These are phyloP conservation scores for Fagopyrum homotropicum DNA, from an alignment of 148 eudicot species.

Conservation along the genomic window DNA sequence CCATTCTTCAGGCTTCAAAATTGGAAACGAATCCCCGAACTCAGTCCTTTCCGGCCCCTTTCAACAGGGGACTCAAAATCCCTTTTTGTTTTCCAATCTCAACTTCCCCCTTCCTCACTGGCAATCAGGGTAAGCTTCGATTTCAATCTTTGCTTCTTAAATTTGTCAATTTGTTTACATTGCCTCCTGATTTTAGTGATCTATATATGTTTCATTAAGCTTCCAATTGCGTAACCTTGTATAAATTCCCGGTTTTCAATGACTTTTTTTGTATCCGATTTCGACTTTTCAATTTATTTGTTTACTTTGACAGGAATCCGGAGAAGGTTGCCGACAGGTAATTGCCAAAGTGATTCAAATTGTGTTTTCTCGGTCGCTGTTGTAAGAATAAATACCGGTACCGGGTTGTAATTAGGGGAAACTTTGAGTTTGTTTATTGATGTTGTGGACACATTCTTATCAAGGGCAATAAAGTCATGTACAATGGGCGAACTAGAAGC, in stretches of 20 bases:
- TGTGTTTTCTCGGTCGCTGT: background rate
- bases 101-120: too few relatives aligned
- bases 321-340: conserved; percentile 38
- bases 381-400: background rate
- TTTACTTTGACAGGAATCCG: conserved; percentile 33
- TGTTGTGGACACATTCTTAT: conserved; percentile 64
- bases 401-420: background rate
- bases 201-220: too few relatives aligned
- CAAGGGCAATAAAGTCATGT: conserved; percentile 71
- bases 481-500: conserved; percentile 81
- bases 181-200: too few relatives aligned
- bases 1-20: too few relatives aligned
- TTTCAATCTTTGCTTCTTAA: too few relatives aligned
- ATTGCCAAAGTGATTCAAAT: conserved; percentile 44
- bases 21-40: too few relatives aligned
- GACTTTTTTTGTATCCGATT: background rate
- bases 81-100: too few relatives aligned
- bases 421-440: background rate
- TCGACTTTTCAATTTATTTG: background rate
- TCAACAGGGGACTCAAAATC: too few relatives aligned
- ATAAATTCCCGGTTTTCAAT: background rate
- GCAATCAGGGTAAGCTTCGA: too few relatives aligned
- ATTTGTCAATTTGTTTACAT: too few relatives aligned
- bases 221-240: conserved; percentile 47
- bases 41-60: too few relatives aligned